phyloP scores from a whole-genome alignment of 2,329 filamentous ascomycete genomes.

The Paecilomyces formosus region DNA sequence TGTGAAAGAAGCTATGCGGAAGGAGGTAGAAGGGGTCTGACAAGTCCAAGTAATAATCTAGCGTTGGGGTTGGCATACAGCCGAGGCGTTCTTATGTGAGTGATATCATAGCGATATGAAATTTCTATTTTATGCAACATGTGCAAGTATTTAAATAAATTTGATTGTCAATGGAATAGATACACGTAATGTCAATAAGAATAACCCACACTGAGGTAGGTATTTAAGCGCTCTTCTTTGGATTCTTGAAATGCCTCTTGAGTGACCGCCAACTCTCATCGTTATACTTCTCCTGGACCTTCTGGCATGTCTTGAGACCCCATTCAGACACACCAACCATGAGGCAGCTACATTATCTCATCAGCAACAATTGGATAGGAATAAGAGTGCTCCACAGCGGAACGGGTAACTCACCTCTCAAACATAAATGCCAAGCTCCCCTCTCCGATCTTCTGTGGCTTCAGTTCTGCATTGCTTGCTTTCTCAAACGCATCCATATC shows the following conservation, averaged over 20 bases:
- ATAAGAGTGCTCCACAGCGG: not conserved
- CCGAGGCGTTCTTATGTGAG: not conserved
- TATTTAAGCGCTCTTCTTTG: slow-evolving; percentile 30
- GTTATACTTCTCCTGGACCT: slow-evolving; percentile 67
- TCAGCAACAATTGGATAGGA: slow-evolving; percentile 13
- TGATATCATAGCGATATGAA: not conserved
- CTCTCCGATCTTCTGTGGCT: slow-evolving; percentile 50
- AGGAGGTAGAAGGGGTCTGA: slow-evolving; percentile 38
- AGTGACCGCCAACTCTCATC: slow-evolving; percentile 72
- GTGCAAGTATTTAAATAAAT: not conserved
- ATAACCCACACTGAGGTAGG: not conserved
- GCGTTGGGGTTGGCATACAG: not conserved
- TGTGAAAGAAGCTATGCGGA: slow-evolving; percentile 52
- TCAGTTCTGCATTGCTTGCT: slow-evolving; percentile 46
- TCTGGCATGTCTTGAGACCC: slow-evolving; percentile 62
- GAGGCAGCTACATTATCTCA: slow-evolving; percentile 42
- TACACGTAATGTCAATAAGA: not conserved
- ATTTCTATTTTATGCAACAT: not conserved
- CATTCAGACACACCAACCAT: slow-evolving; percentile 69
- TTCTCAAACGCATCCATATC: slow-evolving; percentile 50
- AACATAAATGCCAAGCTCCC: slow-evolving; percentile 60
- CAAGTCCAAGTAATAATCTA: not conserved
- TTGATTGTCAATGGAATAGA: not conserved
- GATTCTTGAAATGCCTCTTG: slow-evolving; percentile 54
- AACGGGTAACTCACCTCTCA: slow-evolving; percentile 38